Conservation (phyloP, 1,284 basidiomycete species). For the Ceratobasidium sp. region DNA sequence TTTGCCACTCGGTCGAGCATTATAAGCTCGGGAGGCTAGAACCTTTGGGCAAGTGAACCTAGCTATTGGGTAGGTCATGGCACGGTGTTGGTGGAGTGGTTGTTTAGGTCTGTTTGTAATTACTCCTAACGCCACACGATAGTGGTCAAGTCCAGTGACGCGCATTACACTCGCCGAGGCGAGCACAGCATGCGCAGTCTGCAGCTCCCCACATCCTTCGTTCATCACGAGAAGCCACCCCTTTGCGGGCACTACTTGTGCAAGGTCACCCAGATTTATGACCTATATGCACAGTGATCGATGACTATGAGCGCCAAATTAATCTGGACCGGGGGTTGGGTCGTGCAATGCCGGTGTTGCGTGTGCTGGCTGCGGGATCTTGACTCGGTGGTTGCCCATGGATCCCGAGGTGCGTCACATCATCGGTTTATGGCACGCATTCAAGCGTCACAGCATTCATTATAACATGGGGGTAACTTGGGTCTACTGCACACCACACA, state of each 20-base stretch:
- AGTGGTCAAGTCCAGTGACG: not conserved
- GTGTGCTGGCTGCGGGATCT: not conserved
- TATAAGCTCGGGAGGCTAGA: too few species aligned
- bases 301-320: not conserved
- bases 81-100: too few species aligned
- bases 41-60: too few species aligned
- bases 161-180: not conserved
- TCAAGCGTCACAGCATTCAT: not conserved
- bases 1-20: too few species aligned
- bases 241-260: not conserved
- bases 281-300: not conserved
- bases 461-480: not conserved
- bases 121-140: not conserved
- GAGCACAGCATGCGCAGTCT: not conserved
- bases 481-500: not conserved
- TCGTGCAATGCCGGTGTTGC: not conserved
- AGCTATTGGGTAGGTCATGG: too few species aligned
- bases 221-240: not conserved
- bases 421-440: not conserved
- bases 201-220: not conserved
- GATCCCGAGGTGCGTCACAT: not conserved
- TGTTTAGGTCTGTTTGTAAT: not conserved
- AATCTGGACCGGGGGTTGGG: not conserved
- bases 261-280: not conserved
- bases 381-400: not conserved